Conservation (phyloP, 2,329 filamentous ascomycete genomes). For the Aspergillus sp. region DNA sequence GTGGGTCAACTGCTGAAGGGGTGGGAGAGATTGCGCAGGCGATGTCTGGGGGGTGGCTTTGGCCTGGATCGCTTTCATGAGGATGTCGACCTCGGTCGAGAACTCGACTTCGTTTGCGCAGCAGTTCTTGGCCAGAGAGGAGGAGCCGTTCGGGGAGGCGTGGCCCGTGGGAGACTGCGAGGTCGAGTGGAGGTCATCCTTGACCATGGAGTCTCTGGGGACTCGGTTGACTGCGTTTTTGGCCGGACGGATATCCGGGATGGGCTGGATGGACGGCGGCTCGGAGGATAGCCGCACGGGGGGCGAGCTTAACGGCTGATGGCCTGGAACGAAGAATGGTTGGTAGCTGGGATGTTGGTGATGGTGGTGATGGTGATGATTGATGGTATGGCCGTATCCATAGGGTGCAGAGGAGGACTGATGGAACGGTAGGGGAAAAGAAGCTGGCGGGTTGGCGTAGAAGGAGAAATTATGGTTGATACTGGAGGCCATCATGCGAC, state of each 20-base stretch:
- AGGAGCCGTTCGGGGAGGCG: slow-evolving; percentile 5
- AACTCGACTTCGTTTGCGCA: slow-evolving; percentile 60
- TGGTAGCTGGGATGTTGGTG: slow-evolving; percentile 31
- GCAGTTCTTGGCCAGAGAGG: slow-evolving; percentile 41
- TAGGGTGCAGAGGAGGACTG: slow-evolving; percentile 29
- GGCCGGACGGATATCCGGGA: slow-evolving; percentile 37
- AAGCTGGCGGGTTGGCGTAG: slow-evolving; percentile 34
- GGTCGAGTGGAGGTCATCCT: slow-evolving; percentile 6
- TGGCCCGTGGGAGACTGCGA: slow-evolving; percentile 6
- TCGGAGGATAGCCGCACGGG: slow-evolving; percentile 30
- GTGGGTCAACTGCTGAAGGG: slow-evolving; percentile 35
- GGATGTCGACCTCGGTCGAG: slow-evolving; percentile 77
- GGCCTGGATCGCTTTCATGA: slow-evolving; percentile 85
- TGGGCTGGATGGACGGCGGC: slow-evolving; percentile 31
- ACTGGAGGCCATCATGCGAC: slow-evolving; percentile 38
- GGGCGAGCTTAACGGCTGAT: slow-evolving; percentile 24
- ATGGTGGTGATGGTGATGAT: slow-evolving; percentile 25
- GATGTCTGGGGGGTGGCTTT: slow-evolving; percentile 45
- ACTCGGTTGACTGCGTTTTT: slow-evolving; percentile 36
- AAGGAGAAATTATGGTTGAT: slow-evolving; percentile 35
- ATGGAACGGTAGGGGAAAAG: slow-evolving; percentile 39
- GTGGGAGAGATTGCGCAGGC: slow-evolving; percentile 32
- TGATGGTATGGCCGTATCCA: slow-evolving; percentile 34
- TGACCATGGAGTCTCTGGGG: slow-evolving; percentile 19
- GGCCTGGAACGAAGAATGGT: slow-evolving; percentile 33